phyloP scores from a whole-genome alignment of 768 basidiomycete genomes.

The Boletus subcaerulescens region DNA sequence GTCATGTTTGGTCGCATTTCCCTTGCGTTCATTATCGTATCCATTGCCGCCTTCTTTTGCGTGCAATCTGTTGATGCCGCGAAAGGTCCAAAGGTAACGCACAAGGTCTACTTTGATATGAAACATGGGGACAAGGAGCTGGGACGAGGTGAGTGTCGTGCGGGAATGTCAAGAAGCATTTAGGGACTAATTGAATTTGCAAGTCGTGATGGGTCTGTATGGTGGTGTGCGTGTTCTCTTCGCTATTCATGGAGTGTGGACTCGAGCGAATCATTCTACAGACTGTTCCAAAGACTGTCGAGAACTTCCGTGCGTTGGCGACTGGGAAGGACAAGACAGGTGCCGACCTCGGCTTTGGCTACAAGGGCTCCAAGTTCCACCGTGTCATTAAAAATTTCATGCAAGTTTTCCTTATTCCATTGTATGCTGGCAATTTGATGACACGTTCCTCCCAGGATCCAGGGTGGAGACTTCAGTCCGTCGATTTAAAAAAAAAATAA shows the following conservation, averaged over 20 bases:
- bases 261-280: slow-evolving; percentile 26
- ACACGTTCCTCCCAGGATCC: slow-evolving; percentile 60
- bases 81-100: slow-evolving; percentile 86
- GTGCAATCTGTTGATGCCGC: slow-evolving; percentile 72
- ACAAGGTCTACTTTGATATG: slow-evolving; percentile 94
- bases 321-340: slow-evolving; percentile 73
- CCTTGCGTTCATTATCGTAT: slow-evolving; percentile 57
- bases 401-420: slow-evolving; percentile 37
- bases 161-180: neutral
- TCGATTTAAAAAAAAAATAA: slow-evolving; percentile 17
- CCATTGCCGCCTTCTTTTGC: slow-evolving; percentile 68
- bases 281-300: slow-evolving; percentile 95
- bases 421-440: neutral
- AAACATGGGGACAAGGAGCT: slow-evolving; percentile 85
- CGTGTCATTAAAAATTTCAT: slow-evolving; percentile 94
- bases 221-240: slow-evolving; percentile 61
- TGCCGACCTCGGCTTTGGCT: slow-evolving; percentile 76
- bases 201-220: slow-evolving; percentile 86
- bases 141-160: slow-evolving; percentile 63
- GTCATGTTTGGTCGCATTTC: slow-evolving; percentile 60
- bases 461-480: slow-evolving; percentile 97
- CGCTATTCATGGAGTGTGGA: neutral
- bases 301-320: slow-evolving; percentile 94
- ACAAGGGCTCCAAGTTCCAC: slow-evolving; percentile 96
- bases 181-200: slow-evolving; percentile 5